phyloP scores from a whole-genome alignment of 2,329 filamentous ascomycete species.

The Onygenales sp. region DNA sequence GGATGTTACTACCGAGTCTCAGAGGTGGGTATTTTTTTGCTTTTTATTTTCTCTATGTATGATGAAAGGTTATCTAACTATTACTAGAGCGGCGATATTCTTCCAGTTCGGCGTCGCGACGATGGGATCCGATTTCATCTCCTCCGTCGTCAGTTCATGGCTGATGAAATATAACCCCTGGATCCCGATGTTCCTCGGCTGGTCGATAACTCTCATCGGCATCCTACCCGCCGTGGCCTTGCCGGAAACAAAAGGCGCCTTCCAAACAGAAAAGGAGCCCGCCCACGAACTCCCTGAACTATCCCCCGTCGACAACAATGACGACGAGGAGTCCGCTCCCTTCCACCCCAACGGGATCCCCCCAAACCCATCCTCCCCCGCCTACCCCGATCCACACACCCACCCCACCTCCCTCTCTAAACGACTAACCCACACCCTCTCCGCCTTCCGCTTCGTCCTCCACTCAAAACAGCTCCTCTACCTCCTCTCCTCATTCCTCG shows the following conservation, averaged over 20 bases:
- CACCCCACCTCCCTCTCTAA: not conserved
- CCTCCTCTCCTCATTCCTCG: conserved; percentile 37
- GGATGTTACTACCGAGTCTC: conserved; percentile 37
- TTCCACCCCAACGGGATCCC: conserved; percentile 8
- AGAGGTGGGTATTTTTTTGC: conserved; percentile 20
- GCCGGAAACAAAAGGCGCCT: conserved; percentile 29
- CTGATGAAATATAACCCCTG: conserved; percentile 32
- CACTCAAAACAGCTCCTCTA: conserved; percentile 31
- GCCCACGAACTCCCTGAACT: conserved; percentile 22
- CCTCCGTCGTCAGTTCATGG: conserved; percentile 28
- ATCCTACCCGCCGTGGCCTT: conserved; percentile 23
- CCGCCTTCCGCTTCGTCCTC: conserved; percentile 32
- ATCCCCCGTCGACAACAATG: conserved; percentile 5
- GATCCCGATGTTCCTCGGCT: conserved; percentile 29
- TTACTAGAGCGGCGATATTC: conserved; percentile 26
- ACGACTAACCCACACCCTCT: not conserved
- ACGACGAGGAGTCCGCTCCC: no score
- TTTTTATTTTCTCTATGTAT: conserved; percentile 3
- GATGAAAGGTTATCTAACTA: conserved; percentile 3
- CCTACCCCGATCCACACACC: not conserved
- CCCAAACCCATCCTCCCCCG: conserved; percentile 7
- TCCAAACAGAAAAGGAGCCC: conserved; percentile 8
- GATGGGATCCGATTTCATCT: conserved; percentile 29
- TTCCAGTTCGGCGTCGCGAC: conserved; percentile 31
- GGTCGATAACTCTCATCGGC: conserved; percentile 23